Percentiles rank a stretch among this genome's conserved stretches.
These are phyloP conservation scores for Albatrellus ellisii DNA, from an alignment of 768 basidiomycete species.

Conservation along the genomic window DNA sequence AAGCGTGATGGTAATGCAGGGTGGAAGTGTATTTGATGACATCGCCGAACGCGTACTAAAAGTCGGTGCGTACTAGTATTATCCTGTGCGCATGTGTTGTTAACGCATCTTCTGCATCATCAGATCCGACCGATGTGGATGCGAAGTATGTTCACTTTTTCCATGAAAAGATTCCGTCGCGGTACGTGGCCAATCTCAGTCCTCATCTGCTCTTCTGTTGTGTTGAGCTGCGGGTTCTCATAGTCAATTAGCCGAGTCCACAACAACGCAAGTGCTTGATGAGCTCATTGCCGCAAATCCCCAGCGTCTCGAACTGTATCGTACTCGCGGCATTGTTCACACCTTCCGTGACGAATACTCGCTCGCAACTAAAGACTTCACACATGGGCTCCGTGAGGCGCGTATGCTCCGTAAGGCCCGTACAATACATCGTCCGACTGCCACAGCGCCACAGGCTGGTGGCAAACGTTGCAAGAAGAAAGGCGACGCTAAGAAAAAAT, in stretches of 20 bases:
- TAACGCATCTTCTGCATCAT: neutral
- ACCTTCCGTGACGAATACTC: constrained; percentile 78
- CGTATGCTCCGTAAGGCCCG: constrained; percentile 57
- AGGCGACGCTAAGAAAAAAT: constrained; percentile 23
- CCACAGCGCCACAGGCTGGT: constrained; percentile 24
- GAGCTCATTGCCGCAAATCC: constrained; percentile 64
- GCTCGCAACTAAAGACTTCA: constrained; percentile 69
- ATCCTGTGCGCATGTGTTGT: neutral
- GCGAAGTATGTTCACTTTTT: constrained; percentile 89
- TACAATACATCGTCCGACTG: constrained; percentile 36
- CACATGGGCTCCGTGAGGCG: constrained; percentile 66
- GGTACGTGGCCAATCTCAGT: constrained; percentile 33
- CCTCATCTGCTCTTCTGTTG: constrained; percentile 11
- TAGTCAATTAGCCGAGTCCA: constrained; percentile 82
- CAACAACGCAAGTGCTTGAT: constrained; percentile 65
- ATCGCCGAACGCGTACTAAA: constrained; percentile 80
- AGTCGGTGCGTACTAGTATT: constrained; percentile 30
- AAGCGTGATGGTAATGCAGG: constrained; percentile 95
- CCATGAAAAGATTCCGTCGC: constrained; percentile 89
- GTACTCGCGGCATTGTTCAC: constrained; percentile 84
- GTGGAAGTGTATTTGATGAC: constrained; percentile 85
- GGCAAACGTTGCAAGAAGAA: constrained; percentile 39
- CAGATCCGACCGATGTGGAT: constrained; percentile 67
- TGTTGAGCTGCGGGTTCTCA: no score
- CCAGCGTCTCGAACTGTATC: constrained; percentile 70